These are phyloP conservation scores for Penicillium sp. DNA, from an alignment of 2,329 filamentous ascomycete genomes.

Conservation along the genomic window DNA sequence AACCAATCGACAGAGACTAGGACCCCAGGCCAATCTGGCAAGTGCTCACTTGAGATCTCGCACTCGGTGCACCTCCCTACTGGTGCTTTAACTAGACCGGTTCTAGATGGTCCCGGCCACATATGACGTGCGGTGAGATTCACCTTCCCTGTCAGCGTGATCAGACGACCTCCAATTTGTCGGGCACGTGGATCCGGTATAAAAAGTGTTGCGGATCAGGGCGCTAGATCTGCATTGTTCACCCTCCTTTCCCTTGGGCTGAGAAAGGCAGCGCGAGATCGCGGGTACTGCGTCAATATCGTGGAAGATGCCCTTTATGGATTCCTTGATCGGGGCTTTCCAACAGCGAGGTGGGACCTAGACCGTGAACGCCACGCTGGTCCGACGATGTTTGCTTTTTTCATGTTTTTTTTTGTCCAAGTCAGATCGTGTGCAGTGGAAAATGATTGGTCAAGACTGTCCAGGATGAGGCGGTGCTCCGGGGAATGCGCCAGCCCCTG, in stretches of 20 bases:
- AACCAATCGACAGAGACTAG: neutral
- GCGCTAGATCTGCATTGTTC: neutral
- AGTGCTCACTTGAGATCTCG: neutral
- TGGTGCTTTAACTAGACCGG: neutral
- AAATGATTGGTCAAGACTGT: slow-evolving; percentile 8
- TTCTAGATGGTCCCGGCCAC: neutral
- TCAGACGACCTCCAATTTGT: slow-evolving; percentile 10
- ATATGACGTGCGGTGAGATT: slow-evolving; percentile 14
- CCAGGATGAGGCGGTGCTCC: slow-evolving; percentile 12
- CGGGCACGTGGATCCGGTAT: neutral
- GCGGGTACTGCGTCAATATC: slow-evolving; percentile 11
- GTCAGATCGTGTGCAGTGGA: slow-evolving; percentile 4
- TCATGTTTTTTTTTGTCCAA: neutral
- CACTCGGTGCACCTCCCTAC: neutral
- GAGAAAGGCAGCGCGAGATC: neutral
- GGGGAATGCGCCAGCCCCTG: neutral
- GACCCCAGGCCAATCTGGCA: neutral
- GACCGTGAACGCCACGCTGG: slow-evolving; percentile 1
- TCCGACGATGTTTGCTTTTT: slow-evolving; percentile 16
- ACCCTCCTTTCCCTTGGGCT: neutral
- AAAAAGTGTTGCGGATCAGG: neutral
- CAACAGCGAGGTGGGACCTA: neutral
- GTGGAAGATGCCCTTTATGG: neutral
- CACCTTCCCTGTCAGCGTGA: slow-evolving; percentile 7
- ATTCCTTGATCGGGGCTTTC: neutral